A percentile compares a stretch with the other conserved stretches of the same genome.
Conservation (phyloP, 441 rosid genomes). For the Pelargonium exstipulatum region DNA sequence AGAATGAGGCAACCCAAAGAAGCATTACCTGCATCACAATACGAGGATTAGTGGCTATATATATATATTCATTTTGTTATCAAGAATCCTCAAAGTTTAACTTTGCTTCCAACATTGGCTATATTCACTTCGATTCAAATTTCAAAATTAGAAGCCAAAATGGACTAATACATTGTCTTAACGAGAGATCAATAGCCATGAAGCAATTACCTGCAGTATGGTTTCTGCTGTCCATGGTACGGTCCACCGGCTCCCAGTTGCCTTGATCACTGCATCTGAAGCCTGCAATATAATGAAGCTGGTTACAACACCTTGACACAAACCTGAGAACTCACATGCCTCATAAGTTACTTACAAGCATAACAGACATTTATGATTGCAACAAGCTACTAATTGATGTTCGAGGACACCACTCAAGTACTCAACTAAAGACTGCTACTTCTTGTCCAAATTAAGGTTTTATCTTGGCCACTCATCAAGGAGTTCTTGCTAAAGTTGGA, state of each 20-base stretch:
- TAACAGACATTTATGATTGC: not conserved
- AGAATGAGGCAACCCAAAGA: slow-evolving; percentile 3
- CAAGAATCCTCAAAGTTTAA: too few species aligned
- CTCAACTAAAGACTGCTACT: too few species aligned
- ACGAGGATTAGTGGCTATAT: not conserved
- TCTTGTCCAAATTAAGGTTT: too few species aligned
- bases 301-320: not conserved
- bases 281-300: not conserved
- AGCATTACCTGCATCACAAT: not conserved
- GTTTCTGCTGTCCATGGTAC: slow-evolving; percentile 9
- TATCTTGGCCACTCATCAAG: too few species aligned
- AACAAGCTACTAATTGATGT: not conserved
- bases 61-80: too few species aligned
- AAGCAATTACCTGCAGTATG: slow-evolving; percentile 1
- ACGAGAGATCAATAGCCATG: not conserved
- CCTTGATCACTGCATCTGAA: slow-evolving; percentile 1
- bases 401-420: not conserved
- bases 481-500: too few species aligned
- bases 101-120: too few species aligned
- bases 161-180: not conserved
- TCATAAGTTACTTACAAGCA: not conserved
- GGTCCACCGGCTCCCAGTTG: slow-evolving; percentile 3
- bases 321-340: not conserved
- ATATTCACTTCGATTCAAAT: not conserved
- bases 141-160: not conserved